Conservation (phyloP, 352 stramenopile genomes). For the Phytophthora meadii region DNA sequence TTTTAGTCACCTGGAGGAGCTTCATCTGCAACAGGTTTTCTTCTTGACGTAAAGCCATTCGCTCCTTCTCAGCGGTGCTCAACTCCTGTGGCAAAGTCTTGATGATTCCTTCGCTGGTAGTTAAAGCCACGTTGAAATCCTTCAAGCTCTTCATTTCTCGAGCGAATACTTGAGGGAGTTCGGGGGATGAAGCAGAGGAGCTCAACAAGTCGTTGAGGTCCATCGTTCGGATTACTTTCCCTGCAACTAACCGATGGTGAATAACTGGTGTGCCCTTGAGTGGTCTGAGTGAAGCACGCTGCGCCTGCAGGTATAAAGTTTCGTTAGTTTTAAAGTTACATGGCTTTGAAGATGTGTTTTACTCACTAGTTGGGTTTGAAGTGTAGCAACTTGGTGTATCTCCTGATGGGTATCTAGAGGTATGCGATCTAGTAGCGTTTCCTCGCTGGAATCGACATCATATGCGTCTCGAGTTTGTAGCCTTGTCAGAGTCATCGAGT, state of each 20-base stretch:
- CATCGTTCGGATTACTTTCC: slow-evolving; percentile 39
- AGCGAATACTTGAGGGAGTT: slow-evolving; percentile 31
- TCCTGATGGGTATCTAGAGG: slow-evolving; percentile 45
- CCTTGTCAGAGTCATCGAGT: slow-evolving; percentile 7
- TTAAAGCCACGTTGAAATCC: slow-evolving; percentile 21
- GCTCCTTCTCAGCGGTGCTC: slow-evolving; percentile 26
- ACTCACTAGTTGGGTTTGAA: slow-evolving; percentile 17
- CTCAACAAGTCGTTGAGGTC: slow-evolving; percentile 22
- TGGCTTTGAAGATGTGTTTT: not conserved
- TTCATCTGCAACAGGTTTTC: slow-evolving; percentile 54
- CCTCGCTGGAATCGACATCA: slow-evolving; percentile 2
- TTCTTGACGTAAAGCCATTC: slow-evolving; percentile 35
- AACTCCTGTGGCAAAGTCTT: slow-evolving; percentile 1
- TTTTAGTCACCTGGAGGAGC: slow-evolving; percentile 65
- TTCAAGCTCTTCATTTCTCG: slow-evolving; percentile 33
- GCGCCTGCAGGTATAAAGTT: too few relatives aligned
- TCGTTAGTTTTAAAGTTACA: slow-evolving; percentile 5
- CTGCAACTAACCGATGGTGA: slow-evolving; percentile 48
- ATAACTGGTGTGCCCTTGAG: slow-evolving; percentile 34
- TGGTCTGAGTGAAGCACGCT: slow-evolving; percentile 43
- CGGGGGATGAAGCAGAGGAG: slow-evolving; percentile 34
- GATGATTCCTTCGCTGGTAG: not conserved
- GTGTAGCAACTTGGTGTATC: slow-evolving; percentile 48
- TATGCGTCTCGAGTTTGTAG: not conserved
- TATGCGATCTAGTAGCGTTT: too few relatives aligned